Evolutionary conservation across 148 eudicot species (phyloP), one percentile per base, ranked within the genome.

Genomic region (Nepenthes mirabilis): DNA sequence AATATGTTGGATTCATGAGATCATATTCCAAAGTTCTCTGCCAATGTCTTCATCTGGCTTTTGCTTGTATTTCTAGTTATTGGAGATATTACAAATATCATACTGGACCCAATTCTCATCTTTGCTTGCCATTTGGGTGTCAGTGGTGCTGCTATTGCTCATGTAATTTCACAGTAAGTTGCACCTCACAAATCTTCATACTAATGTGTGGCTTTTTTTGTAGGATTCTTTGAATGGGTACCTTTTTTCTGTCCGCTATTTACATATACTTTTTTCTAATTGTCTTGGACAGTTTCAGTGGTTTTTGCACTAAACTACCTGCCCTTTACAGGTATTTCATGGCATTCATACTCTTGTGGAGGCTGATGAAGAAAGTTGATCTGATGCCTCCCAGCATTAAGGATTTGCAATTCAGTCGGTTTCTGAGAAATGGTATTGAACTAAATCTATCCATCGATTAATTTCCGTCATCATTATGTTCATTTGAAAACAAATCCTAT

Each of bases 101-200:
- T 61, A 65, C 49, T 74, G 36, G 70, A 87, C 62, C 88, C 90
- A 11, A 81, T 87, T 62, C 73, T 87, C 37, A 87, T 83, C 59
- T 87, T 79, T 43, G 67, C 47, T 34, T 83, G 75, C 59, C 76
- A 52, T n/a, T 47, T 74, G 70, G 95, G 95, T 45, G 95, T 87
- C n/a, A 70, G 76, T 47, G 95, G 95, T 14, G 90, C 95, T 8
- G 95, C 95, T 69, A 81, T 83, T 69, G 86, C 90, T 53, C 95
- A 87, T 66, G 95, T 83, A 61, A 73, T 87, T 40, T 87, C 95
- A 37, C 95, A 87, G 95, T 87, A 74, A 74, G 84, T 77, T 9
- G 6, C 11, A 37, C 14, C 55, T 52, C 3, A 23, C 4, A 52
- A 52, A 52, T 45, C 32, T 33, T 60, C n/a, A 35, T 43, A 49